Evolutionary conservation across 2,329 filamentous ascomycete species (phyloP).

Genomic region (Penicillium olsonii): DNA sequence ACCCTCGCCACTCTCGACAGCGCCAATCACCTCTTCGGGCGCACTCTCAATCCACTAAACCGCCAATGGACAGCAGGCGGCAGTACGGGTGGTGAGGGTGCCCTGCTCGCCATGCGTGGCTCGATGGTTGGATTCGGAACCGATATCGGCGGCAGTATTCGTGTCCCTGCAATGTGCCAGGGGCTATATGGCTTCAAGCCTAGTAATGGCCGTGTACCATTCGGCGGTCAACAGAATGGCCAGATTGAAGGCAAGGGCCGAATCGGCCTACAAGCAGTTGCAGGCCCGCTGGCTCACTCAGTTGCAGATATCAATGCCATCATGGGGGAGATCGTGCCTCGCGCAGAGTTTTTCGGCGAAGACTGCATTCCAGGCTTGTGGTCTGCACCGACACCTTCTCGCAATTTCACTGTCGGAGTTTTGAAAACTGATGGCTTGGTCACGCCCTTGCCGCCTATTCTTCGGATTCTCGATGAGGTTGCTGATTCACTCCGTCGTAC

Average conservation of each 20-base stretch:
- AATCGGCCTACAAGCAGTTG: constrained; percentile 52
- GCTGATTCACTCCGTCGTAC: constrained; percentile 33
- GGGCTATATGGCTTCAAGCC: constrained; percentile 56
- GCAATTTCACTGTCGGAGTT: constrained; percentile 44
- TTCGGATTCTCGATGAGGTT: constrained; percentile 43
- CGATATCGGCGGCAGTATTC: constrained; percentile 56
- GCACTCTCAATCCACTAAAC: constrained; percentile 65
- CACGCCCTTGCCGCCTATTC: constrained; percentile 42
- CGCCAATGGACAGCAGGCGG: constrained; percentile 63
- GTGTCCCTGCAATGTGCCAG: constrained; percentile 53
- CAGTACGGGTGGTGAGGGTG: constrained; percentile 66
- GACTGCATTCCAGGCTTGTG: constrained; percentile 48
- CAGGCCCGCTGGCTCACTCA: constrained; percentile 44
- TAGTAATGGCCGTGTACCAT: constrained; percentile 50
- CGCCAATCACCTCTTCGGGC: constrained; percentile 63
- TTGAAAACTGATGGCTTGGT: constrained; percentile 44
- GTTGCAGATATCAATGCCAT: constrained; percentile 48
- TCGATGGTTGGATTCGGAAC: constrained; percentile 63
- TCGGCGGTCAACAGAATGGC: constrained; percentile 54
- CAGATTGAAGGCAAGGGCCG: constrained; percentile 51
- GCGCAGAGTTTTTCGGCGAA: constrained; percentile 55
- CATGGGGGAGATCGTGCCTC: constrained; percentile 53
- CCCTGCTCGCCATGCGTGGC: constrained; percentile 60
- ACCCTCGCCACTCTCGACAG: constrained; percentile 58
- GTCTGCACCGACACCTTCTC: constrained; percentile 20